Evolutionary conservation across 2,329 filamentous ascomycete genomes (phyloP), one percentile per base, ranked within the genome.

Genomic region (Blumeria graminis): DNA sequence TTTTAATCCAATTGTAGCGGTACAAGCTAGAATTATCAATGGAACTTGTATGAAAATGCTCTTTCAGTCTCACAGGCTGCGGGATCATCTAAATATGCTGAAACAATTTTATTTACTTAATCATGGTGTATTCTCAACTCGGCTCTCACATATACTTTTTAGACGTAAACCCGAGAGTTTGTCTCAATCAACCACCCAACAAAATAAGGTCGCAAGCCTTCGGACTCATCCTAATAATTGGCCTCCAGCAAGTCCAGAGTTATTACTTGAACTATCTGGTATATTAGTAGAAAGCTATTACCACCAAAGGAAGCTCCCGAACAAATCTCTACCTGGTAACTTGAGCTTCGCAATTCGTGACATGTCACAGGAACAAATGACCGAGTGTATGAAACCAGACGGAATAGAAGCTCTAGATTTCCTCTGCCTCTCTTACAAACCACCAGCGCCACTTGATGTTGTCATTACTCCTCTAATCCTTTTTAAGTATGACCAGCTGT

Each of bases 321-420:
- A 67, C 64, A 18, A 66, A 16, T 62, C 63, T 22, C 72, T 88
- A 1, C 83, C 83, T 0, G 83, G 84, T 0, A 79, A 82, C 28
- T 69, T 89, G 34, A 86, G 81, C 67, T 96, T 98, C 66, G 80
- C 86, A 0, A 83, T 98, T 28, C 83, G 92, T 39, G 82, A 90
- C 62, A 74, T 96, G 59, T 76, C 81, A 0, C 74, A 80, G 7
- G 81, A 82, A 51, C 88, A 95, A 62, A 85, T 94, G 52, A 78
- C 87, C 55, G 80, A 76, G 59, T 90, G 88, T 67, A 81, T 93
- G 74, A 78, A 96, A 63, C 81, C 87, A 0, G 77, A 86, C 65
- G 84, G 82, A 0, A 75, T 96, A 16, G 81, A 90, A 65, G 92
- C 92, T 0, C 73, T 96, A n/a, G 92, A 96, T 68, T 96, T 98